phyloP scores from a whole-genome alignment of 768 basidiomycete genomes.

The Tulasnella sp. region DNA sequence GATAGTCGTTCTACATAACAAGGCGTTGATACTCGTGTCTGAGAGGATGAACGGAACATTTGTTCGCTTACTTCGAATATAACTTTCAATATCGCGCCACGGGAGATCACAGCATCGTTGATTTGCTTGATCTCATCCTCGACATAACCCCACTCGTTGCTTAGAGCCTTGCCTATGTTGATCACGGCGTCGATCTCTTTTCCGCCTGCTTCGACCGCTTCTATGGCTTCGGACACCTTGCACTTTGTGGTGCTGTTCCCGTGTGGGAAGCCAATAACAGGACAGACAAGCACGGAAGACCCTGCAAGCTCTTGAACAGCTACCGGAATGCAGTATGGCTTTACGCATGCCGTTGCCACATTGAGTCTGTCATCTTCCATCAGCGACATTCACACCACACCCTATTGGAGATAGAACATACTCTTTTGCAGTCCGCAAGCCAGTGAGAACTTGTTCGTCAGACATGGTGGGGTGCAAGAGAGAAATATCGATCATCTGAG shows the following conservation, averaged over 20 bases:
- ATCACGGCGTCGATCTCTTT: conserved; percentile 21
- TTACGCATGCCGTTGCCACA: conserved; percentile 20
- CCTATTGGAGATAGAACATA: neutral
- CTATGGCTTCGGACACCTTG: conserved; percentile 19
- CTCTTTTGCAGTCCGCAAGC: conserved; percentile 13
- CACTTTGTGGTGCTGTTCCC: conserved; percentile 18
- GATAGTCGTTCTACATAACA: conserved; percentile 17
- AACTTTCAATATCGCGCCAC: conserved; percentile 20
- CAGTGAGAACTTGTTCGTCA: conserved; percentile 18
- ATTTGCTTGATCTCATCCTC: conserved; percentile 19
- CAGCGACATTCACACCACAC: neutral
- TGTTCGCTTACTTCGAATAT: conserved; percentile 18
- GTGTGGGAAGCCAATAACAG: conserved; percentile 20
- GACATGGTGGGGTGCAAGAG: conserved; percentile 21
- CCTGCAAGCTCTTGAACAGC: conserved; percentile 17
- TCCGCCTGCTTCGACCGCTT: conserved; percentile 16
- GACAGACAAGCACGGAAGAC: conserved; percentile 16
- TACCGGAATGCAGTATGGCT: conserved; percentile 18
- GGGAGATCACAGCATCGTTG: conserved; percentile 20
- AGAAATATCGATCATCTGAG: conserved; percentile 20
- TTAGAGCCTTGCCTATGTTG: conserved; percentile 20
- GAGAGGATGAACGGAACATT: too few relatives aligned
- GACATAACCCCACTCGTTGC: conserved; percentile 20
- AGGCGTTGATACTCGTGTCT: neutral
- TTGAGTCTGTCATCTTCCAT: neutral